Percentiles rank a stretch among this genome's conserved stretches.
Evolutionary conservation across 176 grass and related monocot species (phyloP).

Genomic region (Musa acuminata): DNA sequence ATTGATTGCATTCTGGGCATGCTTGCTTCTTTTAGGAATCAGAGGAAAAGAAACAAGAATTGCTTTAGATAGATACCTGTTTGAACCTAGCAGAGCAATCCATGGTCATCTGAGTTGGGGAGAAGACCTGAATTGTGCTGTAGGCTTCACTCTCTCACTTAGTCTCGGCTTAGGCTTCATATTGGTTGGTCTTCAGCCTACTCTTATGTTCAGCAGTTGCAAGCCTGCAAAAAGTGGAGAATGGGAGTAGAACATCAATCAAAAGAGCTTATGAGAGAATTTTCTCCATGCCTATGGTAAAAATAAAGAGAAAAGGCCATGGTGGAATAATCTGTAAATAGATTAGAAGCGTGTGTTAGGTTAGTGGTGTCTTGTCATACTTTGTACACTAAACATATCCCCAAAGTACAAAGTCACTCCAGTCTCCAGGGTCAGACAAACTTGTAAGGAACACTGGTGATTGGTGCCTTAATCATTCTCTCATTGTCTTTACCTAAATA

Average conservation of each 20-base stretch:
- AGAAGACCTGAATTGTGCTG: neutral
- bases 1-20: neutral
- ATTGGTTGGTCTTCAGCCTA: neutral
- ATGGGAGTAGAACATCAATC: too few species aligned
- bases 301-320: neutral
- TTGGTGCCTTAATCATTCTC: neutral
- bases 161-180: neutral
- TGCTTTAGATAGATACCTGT: neutral
- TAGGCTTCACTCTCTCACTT: neutral
- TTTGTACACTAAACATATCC: neutral
- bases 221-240: neutral
- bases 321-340: neutral
- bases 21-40: neutral
- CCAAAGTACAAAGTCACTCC: neutral
- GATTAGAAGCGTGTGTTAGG: neutral
- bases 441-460: neutral
- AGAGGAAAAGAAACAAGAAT: neutral
- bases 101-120: neutral
- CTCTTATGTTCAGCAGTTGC: neutral
- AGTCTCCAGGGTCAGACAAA: neutral
- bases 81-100: neutral
- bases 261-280: neutral
- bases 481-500: too few species aligned
- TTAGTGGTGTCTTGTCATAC: neutral
- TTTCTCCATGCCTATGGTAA: neutral